A percentile compares a stretch with the other conserved stretches of the same genome.
Evolutionary conservation across 352 stramenopile genomes (phyloP).

Genomic region (Phytophthora fragariae): DNA sequence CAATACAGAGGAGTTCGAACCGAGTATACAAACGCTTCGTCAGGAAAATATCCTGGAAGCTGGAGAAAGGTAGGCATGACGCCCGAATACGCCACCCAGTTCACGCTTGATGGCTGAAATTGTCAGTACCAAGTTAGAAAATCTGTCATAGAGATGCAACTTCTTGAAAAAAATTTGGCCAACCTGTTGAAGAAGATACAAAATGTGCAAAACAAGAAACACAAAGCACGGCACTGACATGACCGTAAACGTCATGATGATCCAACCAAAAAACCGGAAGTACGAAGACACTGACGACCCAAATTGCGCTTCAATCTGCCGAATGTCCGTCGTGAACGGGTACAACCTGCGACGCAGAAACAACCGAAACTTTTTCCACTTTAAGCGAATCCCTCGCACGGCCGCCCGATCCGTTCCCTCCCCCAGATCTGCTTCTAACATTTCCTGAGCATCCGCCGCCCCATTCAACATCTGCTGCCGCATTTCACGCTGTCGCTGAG

Average conservation of each 20-base stretch:
- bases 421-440: constrained; percentile 52
- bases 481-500: constrained; percentile 54
- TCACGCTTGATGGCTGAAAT: constrained; percentile 9
- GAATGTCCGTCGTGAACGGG: constrained; percentile 70
- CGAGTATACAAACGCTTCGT: constrained; percentile 66
- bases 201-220: constrained; percentile 64
- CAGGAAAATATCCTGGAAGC: constrained; percentile 61
- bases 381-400: constrained; percentile 31
- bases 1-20: constrained; percentile 28
- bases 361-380: constrained; percentile 45
- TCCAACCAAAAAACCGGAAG: constrained; percentile 83
- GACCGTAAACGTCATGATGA: constrained; percentile 75
- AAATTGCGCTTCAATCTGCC: constrained; percentile 84
- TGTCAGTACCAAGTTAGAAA: neutral
- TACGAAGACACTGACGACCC: constrained; percentile 83
- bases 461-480: constrained; percentile 64
- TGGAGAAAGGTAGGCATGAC: constrained; percentile 64
- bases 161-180: no score
- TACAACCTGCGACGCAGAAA: constrained; percentile 46
- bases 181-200: constrained; percentile 37
- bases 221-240: constrained; percentile 60
- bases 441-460: constrained; percentile 65
- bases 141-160: neutral
- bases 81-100: constrained; percentile 55
- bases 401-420: constrained; percentile 12